Evolutionary conservation across 2,329 filamentous ascomycete species (phyloP), one percentile per base, ranked within the genome.

Genomic region (Neodidymelliopsis sp.): DNA sequence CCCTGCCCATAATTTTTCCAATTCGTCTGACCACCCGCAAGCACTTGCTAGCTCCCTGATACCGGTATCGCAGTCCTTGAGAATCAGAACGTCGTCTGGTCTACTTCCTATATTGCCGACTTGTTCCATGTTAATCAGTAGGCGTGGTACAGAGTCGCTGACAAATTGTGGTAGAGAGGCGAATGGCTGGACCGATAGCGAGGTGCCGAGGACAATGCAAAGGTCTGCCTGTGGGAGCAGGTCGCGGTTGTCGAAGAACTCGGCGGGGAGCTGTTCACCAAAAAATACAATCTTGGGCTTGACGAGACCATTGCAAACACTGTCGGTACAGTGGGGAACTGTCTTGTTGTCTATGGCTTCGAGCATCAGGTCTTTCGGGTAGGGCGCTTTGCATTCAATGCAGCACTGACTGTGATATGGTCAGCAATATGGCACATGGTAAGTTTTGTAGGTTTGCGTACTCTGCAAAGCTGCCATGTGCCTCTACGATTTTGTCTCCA

Each of bases 211-310:
- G 16, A 97, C 81, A 41, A 97, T 87, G 30, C 88, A 83, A 2
- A 97, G 75, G 67, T 96, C 91, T 0, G 90, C 89, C 62, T 81
- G 74, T 2, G 74, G 75, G 0, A 84, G 81, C 10, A 87, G 72
- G 29, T 76, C 67, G 20, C 78, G 75, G 49, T 83, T 85, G 6
- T 74, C 67, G 66, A 87, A 85, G 72, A 95, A 95, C 0, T 73
- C 74, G 6, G 75, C 70, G 0, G 89, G 89, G 2, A 92, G 74
- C 1, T 82, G 73, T 68, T 95, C 91, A 39, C 91, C 91, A 62
- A 96, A 97, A 75, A 97, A 97, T 24, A 96, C 91, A 67, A 97
- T 96, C 63, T 96, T 90, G 0, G 92, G 92, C 75, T 97, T 97
- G 27, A 97, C 90, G 2, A 94, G 76, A 0, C 92, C 92, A 25